Evolutionary conservation across 768 basidiomycete species (phyloP).

Genomic region (Rhizopogon vulgaris): DNA sequence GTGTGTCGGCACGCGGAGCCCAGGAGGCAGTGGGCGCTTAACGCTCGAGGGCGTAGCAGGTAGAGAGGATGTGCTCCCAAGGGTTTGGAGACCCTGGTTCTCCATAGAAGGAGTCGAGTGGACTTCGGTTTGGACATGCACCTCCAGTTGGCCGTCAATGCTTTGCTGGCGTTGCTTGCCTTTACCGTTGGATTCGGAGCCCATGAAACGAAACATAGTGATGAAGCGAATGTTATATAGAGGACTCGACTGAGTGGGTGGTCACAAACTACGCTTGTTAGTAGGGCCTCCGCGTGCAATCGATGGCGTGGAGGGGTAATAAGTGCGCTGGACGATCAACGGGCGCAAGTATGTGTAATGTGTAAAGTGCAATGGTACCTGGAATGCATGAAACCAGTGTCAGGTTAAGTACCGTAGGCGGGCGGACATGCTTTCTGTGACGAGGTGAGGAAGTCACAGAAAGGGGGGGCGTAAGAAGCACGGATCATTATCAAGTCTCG

Average conservation of each 20-base stretch:
- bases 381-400: background rate
- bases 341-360: background rate
- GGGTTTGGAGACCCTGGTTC: conserved; percentile 9
- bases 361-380: background rate
- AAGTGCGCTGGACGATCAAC: background rate
- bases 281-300: conserved; percentile 1
- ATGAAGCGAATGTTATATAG: background rate
- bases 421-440: background rate
- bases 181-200: conserved; percentile 21
- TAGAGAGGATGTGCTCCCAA: conserved; percentile 14
- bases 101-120: conserved; percentile 13
- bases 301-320: background rate
- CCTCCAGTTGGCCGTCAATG: conserved; percentile 14
- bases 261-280: background rate
- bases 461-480: conserved; percentile 3
- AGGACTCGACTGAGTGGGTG: background rate
- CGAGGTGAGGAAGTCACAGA: background rate
- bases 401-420: background rate
- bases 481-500: background rate
- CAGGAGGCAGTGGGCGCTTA: conserved; percentile 20
- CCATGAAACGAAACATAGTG: conserved; percentile 25
- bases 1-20: conserved; percentile 26
- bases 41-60: conserved; percentile 17
- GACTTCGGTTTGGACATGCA: conserved; percentile 24
- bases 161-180: conserved; percentile 20